Evolutionary conservation across 805 yeast genomes (phyloP).

Genomic region (Starmerella floris): DNA sequence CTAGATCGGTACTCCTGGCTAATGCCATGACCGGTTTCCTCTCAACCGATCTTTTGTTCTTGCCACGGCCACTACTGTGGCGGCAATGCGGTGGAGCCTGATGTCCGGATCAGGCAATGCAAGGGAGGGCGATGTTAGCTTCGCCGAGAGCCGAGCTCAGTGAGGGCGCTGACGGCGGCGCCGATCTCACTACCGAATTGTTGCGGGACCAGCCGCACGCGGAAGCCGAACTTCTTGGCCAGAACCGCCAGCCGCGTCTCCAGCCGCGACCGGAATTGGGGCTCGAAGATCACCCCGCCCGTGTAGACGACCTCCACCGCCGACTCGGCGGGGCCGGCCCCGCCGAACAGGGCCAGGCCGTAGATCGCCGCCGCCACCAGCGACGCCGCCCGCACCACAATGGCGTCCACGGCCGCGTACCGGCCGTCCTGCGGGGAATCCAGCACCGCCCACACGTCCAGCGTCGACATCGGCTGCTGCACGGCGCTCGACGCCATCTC

Average conservation of each 20-base stretch:
- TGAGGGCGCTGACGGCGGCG: conserved; percentile 9
- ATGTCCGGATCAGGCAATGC: too few species aligned
- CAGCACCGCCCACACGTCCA: conserved; percentile 8
- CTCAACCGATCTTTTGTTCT: too few species aligned
- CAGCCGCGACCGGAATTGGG: conserved; percentile 11
- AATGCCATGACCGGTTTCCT: too few species aligned
- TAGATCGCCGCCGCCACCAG: conserved; percentile 15
- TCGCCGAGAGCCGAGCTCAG: too few species aligned
- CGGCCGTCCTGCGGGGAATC: background rate
- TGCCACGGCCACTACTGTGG: too few species aligned
- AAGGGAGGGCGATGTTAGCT: too few species aligned
- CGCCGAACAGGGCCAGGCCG: conserved; percentile 8
- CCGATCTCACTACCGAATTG: conserved; percentile 21
- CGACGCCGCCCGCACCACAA: conserved; percentile 16
- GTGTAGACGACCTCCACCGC: conserved; percentile 16
- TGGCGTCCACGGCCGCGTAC: conserved; percentile 6
- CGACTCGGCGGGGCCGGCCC: background rate
- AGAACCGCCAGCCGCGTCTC: conserved; percentile 2
- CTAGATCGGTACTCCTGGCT: too few species aligned
- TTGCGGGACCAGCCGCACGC: conserved; percentile 13
- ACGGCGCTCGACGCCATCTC: conserved; percentile 6
- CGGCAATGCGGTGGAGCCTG: too few species aligned
- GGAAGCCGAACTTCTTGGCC: background rate
- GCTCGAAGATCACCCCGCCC: conserved; percentile 20
- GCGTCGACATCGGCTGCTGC: conserved; percentile 2